Evolutionary conservation across 805 yeast species (phyloP).

Genomic region (Sporopachydermia lactativora): DNA sequence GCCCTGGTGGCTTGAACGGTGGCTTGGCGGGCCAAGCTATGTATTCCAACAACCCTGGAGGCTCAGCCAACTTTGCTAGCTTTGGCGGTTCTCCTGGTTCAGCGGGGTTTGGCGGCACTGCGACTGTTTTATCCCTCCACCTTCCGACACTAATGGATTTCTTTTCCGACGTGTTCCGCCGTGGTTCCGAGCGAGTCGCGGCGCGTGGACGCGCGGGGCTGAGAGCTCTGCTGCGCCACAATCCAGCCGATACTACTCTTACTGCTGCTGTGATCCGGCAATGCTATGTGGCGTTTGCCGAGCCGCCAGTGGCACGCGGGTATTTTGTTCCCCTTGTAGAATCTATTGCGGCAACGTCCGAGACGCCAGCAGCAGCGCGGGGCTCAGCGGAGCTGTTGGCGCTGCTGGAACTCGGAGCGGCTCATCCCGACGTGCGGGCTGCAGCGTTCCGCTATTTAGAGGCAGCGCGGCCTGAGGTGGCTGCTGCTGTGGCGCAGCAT

Average conservation of each 20-base stretch:
- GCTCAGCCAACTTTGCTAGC: no score
- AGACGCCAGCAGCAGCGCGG: conserved; percentile 39
- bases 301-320: conserved; percentile 39
- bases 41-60: no score
- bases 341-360: conserved; percentile 31
- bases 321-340: conserved; percentile 64
- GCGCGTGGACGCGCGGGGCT: conserved; percentile 60
- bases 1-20: conserved; percentile 18
- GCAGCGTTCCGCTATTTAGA: conserved; percentile 62
- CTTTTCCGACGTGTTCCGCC: neutral
- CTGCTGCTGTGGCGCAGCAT: conserved; percentile 62
- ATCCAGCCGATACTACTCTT: conserved; percentile 37
- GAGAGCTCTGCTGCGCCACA: conserved; percentile 46
- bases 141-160: conserved; percentile 34
- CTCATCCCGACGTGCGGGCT: conserved; percentile 48
- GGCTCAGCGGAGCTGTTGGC: conserved; percentile 64
- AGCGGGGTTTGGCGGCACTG: conserved; percentile 56
- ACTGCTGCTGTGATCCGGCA: conserved; percentile 50
- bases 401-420: conserved; percentile 66
- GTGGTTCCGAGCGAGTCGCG: conserved; percentile 33
- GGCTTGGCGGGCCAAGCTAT: no score
- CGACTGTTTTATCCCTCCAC: conserved; percentile 57
- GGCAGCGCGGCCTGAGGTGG: conserved; percentile 44
- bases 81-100: conserved; percentile 35
- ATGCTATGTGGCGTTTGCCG: conserved; percentile 46